Conservation (phyloP, 352 stramenopile genomes). For the Globisporangium acanthophoron region DNA sequence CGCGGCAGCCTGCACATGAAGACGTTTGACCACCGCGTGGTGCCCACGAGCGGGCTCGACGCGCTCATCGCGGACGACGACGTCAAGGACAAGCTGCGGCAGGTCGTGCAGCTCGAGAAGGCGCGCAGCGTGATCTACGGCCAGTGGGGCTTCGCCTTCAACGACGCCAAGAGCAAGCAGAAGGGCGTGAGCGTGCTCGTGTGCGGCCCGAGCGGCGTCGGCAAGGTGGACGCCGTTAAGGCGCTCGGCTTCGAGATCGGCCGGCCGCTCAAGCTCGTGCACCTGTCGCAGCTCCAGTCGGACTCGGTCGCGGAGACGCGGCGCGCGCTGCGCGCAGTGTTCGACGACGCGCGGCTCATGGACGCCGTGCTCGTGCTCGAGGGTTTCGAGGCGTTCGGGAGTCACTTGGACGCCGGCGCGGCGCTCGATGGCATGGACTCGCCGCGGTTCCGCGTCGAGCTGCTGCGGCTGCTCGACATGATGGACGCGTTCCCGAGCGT, state of each 20-base stretch:
- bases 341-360: constrained; percentile 84
- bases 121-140: constrained; percentile 81
- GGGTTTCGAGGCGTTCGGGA: constrained; percentile 85
- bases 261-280: constrained; percentile 75
- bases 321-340: constrained; percentile 70
- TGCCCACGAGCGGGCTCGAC: constrained; percentile 70
- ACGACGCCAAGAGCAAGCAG: constrained; percentile 74
- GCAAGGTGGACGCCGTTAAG: constrained; percentile 74
- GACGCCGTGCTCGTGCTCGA: constrained; percentile 83
- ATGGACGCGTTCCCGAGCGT: constrained; percentile 79
- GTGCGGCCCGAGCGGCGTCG: constrained; percentile 61
- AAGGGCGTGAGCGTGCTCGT: constrained; percentile 78
- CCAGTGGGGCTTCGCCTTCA: constrained; percentile 84
- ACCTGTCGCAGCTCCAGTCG: constrained; percentile 67
- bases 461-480: constrained; percentile 68
- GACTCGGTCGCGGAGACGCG: constrained; percentile 74
- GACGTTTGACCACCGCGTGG: constrained; percentile 83
- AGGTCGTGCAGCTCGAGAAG: constrained; percentile 81
- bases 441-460: constrained; percentile 67
- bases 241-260: constrained; percentile 82
- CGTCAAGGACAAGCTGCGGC: constrained; percentile 61
- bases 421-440: constrained; percentile 57
- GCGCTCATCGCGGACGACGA: constrained; percentile 59
- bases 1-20: constrained; percentile 87
- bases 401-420: constrained; percentile 58